A percentile compares a stretch with the other conserved stretches of the same genome.
Evolutionary conservation across 2,329 filamentous ascomycete genomes (phyloP).

Genomic region (Exophiala sp.): DNA sequence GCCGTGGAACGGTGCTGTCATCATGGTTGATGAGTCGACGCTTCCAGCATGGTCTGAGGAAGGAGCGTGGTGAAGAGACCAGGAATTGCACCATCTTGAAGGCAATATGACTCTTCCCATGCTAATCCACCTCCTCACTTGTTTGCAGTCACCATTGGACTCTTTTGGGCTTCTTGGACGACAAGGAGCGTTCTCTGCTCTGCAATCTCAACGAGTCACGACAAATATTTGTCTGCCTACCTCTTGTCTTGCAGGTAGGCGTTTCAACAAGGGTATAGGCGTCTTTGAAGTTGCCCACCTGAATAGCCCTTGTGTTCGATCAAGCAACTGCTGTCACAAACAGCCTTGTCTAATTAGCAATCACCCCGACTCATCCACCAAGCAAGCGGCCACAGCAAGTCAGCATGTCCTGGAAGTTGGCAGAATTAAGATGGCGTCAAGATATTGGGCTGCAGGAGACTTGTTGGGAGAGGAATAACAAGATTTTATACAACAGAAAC

Average conservation of each 20-base stretch:
- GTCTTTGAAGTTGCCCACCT: neutral
- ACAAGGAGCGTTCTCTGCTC: neutral
- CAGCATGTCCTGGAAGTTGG: conserved; percentile 24
- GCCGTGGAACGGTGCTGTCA: no score
- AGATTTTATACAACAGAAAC: neutral
- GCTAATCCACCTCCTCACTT: neutral
- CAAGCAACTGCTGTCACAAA: neutral
- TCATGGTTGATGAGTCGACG: no score
- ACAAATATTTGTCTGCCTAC: no score
- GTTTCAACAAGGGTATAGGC: neutral
- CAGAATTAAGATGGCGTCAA: conserved; percentile 24
- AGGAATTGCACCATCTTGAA: no score
- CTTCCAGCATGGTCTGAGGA: no score
- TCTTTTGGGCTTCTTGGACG: neutral
- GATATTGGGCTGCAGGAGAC: conserved; percentile 19
- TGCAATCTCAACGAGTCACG: neutral
- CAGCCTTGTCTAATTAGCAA: no score
- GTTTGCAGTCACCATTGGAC: neutral
- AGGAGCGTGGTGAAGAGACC: no score
- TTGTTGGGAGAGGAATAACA: conserved; percentile 2
- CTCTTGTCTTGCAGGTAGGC: no score
- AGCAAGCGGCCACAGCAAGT: neutral
- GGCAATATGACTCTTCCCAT: neutral
- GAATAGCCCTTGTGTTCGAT: no score
- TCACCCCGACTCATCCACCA: neutral